Conservation (phyloP, 495 filamentous ascomycete genomes). For the Cladorrhinum samala region DNA sequence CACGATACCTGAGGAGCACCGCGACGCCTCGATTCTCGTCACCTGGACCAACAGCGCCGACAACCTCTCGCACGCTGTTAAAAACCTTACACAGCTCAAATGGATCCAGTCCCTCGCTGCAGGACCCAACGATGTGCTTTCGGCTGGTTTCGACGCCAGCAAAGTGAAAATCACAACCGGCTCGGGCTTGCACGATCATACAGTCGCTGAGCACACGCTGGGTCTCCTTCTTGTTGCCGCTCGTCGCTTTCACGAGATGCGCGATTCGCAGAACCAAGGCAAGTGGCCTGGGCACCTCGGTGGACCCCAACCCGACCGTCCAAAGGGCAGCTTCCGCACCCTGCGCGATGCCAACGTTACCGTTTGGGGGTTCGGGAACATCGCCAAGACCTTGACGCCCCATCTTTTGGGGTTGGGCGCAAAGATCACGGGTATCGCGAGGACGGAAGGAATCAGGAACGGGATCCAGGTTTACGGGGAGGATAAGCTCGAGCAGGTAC, state of each 20-base stretch:
- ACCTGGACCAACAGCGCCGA: constrained; percentile 50
- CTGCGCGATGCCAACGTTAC: constrained; percentile 44
- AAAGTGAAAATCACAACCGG: constrained; percentile 45
- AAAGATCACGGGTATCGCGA: constrained; percentile 38
- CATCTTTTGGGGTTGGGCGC: constrained; percentile 56
- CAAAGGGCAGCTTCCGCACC: constrained; percentile 43
- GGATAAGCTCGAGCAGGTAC: constrained; percentile 46
- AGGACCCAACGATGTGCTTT: constrained; percentile 55
- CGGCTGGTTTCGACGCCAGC: constrained; percentile 47
- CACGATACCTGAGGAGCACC: constrained; percentile 44
- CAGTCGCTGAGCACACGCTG: constrained; percentile 55
- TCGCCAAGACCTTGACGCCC: constrained; percentile 67
- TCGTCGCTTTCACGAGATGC: constrained; percentile 52
- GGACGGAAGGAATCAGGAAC: constrained; percentile 54
- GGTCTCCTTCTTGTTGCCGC: constrained; percentile 46
- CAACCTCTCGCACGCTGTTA: constrained; percentile 48
- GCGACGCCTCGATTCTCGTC: constrained; percentile 51
- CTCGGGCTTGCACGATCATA: constrained; percentile 55
- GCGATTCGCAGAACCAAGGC: constrained; percentile 46
- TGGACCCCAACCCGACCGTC: constrained; percentile 48
- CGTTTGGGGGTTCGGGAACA: constrained; percentile 83
- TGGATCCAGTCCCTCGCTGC: constrained; percentile 60
- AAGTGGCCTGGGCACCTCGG: constrained; percentile 54
- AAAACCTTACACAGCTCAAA: constrained; percentile 42
- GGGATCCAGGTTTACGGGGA: constrained; percentile 46